A percentile compares a stretch with the other conserved stretches of the same genome.
phyloP scores from a whole-genome alignment of 2,329 filamentous ascomycete genomes.

The Aureobasidium leucospermi region DNA sequence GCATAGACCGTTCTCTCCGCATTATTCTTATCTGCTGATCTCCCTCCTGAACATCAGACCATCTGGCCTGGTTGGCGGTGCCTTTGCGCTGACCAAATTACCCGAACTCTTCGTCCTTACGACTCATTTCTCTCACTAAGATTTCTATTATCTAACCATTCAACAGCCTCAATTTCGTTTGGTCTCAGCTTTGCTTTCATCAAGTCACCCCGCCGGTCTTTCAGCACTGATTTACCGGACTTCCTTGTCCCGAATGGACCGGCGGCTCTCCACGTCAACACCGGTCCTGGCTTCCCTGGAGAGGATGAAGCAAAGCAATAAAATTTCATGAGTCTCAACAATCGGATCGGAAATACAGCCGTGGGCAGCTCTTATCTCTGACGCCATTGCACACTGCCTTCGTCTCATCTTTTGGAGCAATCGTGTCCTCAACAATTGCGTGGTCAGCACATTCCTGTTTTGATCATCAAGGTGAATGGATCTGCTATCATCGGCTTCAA shows the following conservation, averaged over 20 bases:
- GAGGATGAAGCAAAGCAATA: neutral
- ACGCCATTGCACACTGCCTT: neutral
- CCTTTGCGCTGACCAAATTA: neutral
- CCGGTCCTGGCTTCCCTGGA: neutral
- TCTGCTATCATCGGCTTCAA: neutral
- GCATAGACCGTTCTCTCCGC: neutral
- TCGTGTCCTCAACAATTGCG: neutral
- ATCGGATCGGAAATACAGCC: neutral
- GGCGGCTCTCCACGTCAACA: conserved; percentile 9
- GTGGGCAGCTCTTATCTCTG: neutral
- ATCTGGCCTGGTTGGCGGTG: conserved; percentile 6
- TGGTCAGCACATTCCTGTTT: neutral
- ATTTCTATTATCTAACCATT: neutral
- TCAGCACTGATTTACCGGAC: neutral
- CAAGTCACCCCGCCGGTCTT: neutral
- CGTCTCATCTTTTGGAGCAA: neutral
- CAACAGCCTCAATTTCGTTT: neutral
- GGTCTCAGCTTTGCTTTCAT: neutral
- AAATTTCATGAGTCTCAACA: conserved; percentile 3
- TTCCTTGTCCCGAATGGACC: neutral
- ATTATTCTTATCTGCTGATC: conserved; percentile 7
- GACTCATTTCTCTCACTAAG: neutral
- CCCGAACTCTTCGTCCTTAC: neutral
- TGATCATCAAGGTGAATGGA: neutral
- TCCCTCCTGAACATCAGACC: conserved; percentile 5